These are phyloP conservation scores for Globisporangium paddicum DNA, from an alignment of 352 stramenopile species.

Conservation along the genomic window DNA sequence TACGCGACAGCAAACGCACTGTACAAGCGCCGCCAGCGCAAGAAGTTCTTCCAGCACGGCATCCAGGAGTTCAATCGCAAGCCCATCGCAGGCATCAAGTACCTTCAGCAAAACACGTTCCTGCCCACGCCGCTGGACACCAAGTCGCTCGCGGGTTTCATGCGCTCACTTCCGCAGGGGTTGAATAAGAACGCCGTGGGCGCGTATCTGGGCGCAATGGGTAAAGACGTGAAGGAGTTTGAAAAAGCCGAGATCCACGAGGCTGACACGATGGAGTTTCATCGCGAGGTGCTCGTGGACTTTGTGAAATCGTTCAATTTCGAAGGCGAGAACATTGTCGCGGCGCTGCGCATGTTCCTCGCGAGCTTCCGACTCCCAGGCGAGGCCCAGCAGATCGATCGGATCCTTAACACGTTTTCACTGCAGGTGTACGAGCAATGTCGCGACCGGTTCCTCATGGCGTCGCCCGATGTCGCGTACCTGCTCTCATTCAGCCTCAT, in stretches of 20 bases:
- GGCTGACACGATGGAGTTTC: slow-evolving; percentile 83
- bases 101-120: slow-evolving; percentile 74
- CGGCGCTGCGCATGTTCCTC: slow-evolving; percentile 79
- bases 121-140: slow-evolving; percentile 74
- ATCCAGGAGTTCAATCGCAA: slow-evolving; percentile 95
- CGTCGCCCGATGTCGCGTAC: slow-evolving; percentile 87
- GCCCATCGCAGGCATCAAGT: slow-evolving; percentile 86
- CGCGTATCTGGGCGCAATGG: slow-evolving; percentile 81
- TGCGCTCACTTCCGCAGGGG: slow-evolving; percentile 76
- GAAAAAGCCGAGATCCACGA: slow-evolving; percentile 72
- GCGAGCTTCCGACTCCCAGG: slow-evolving; percentile 79
- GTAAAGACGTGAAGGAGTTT: slow-evolving; percentile 73
- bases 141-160: slow-evolving; percentile 77
- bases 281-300: slow-evolving; percentile 59
- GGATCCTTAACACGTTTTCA: slow-evolving; percentile 85
- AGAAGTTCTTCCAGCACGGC: slow-evolving; percentile 81
- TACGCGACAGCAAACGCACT: slow-evolving; percentile 48
- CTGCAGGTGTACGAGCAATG: slow-evolving; percentile 82
- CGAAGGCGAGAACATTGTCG: slow-evolving; percentile 63
- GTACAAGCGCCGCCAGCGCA: slow-evolving; percentile 62
- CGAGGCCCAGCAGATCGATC: slow-evolving; percentile 87
- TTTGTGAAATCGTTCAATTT: slow-evolving; percentile 86
- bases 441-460: slow-evolving; percentile 80
- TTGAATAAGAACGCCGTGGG: slow-evolving; percentile 82
- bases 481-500: slow-evolving; percentile 88